Base-by-base conservation (phyloP, 768 basidiomycete species). In the Calvatia gigantea region DNA sequence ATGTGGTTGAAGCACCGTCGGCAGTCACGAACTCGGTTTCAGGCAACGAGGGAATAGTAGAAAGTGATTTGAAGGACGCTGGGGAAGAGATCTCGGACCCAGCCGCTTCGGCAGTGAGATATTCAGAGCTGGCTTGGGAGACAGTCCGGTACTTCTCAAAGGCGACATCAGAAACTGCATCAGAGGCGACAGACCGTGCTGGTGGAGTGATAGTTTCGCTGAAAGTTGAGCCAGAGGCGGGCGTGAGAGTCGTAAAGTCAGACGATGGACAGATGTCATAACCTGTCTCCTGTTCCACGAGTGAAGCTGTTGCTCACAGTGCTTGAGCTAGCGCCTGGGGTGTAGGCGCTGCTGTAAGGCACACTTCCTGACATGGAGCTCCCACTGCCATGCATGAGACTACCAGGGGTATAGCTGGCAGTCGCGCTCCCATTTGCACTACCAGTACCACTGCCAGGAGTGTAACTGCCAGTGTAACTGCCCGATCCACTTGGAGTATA, bases 211-310 rank as follows among this genome's bases (percentile, higher is more conserved):
- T 65, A 0, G 72, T 67, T 27, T 64, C 68, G 17, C 64, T 61
- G 9, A 63, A 63, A 23, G 63, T 69, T 17, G 64, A 64, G 25
- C 46, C 60, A 17, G 59, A 63, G 37, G 65, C 61, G 4, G 71
- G 73, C 2, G 68, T 69, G 9, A 68, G 64, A 44, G 66, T 65
- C n/a, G 75, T 77, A 23, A 81, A 63, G 59, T 82, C 80, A 6
- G 80, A 82, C 7, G 80, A 80, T 1, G 67, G 69, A 59, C 80
- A 83, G 14, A 83, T 65, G 59, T 83, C 79, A 60, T 81, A 81
- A 12, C 80, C 80, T 19, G 77, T 80, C 62, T 80, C 77, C 60
- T n/a, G 73, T 74, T 14, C 75, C 75, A 15, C 69, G 73, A 14
- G 71, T 75, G 15, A 70, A 62, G 21, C 53, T 60, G 31, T 58